phyloP scores from a whole-genome alignment of 163 green algal genomes.

The Scenedesmus sp. region DNA sequence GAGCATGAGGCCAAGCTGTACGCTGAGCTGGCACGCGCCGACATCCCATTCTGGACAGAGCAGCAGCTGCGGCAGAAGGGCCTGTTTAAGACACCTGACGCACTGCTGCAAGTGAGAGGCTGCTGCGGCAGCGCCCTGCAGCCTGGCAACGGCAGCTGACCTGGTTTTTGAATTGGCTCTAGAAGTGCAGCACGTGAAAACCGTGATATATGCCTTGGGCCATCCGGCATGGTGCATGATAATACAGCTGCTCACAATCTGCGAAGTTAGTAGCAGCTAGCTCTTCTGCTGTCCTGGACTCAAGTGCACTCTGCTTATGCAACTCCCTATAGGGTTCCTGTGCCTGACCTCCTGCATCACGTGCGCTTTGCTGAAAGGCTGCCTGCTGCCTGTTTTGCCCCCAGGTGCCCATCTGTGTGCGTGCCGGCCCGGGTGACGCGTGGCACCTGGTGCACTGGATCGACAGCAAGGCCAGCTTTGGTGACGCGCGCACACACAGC shows the following conservation, averaged over 20 bases:
- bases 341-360: neutral
- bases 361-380: neutral
- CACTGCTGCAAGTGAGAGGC: slow-evolving; percentile 72
- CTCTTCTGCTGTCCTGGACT: no score
- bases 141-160: neutral
- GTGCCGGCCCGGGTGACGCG: neutral
- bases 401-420: slow-evolving; percentile 80
- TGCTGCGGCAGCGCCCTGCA: neutral
- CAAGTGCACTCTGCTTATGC: no score
- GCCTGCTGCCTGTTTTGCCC: neutral
- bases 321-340: no score
- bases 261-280: no score
- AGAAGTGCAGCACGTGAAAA: neutral
- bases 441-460: slow-evolving; percentile 90
- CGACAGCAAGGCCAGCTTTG: slow-evolving; percentile 96
- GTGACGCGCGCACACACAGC: slow-evolving; percentile 79
- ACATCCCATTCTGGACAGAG: slow-evolving; percentile 87
- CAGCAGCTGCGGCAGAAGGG: slow-evolving; percentile 77
- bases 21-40: slow-evolving; percentile 59
- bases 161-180: neutral
- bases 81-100: slow-evolving; percentile 86
- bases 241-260: neutral
- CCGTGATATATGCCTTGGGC: neutral
- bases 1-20: slow-evolving; percentile 86
- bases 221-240: neutral